phyloP scores from a whole-genome alignment of 2,329 filamentous ascomycete species.

The Aspergillus sp. region DNA sequence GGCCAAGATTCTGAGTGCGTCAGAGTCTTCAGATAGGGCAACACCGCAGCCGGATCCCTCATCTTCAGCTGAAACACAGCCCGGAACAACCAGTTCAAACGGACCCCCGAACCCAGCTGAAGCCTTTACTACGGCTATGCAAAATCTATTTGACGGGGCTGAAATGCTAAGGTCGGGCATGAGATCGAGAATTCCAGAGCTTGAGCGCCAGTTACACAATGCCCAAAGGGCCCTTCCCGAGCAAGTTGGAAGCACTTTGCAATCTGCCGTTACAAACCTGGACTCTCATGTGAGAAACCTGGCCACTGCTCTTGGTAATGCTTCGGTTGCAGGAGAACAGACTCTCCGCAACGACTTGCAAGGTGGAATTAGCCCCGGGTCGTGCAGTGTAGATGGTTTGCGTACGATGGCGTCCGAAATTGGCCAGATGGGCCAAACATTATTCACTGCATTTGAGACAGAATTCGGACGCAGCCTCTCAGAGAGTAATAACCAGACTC shows the following conservation, averaged over 20 bases:
- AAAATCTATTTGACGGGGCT: conserved; percentile 29
- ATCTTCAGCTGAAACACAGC: conserved; percentile 6
- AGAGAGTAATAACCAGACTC: conserved; percentile 5
- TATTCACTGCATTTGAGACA: conserved; percentile 33
- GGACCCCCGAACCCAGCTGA: conserved; percentile 21
- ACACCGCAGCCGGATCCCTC: conserved; percentile 7
- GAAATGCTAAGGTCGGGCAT: conserved; percentile 33
- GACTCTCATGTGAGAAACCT: conserved; percentile 33
- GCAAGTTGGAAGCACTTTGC: conserved; percentile 32
- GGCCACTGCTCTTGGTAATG: conserved; percentile 31
- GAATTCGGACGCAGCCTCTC: conserved; percentile 23
- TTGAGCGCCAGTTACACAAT: conserved; percentile 32
- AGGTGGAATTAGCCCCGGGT: conserved; percentile 30
- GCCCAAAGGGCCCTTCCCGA: conserved; percentile 30
- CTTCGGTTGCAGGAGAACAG: conserved; percentile 27
- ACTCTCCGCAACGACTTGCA: conserved; percentile 6
- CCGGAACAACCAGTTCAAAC: conserved; percentile 7
- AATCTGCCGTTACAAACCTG: conserved; percentile 30
- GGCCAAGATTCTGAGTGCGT: conserved; percentile 26
- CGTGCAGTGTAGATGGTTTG: conserved; percentile 31
- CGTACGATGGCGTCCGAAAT: conserved; percentile 38
- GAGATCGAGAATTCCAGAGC: conserved; percentile 29
- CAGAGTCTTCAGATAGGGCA: conserved; percentile 8
- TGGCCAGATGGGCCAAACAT: conserved; percentile 32
- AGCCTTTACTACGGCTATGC: conserved; percentile 28